Conservation (phyloP, 2,329 filamentous ascomycete species). For the Sporothrix brasiliensis region DNA sequence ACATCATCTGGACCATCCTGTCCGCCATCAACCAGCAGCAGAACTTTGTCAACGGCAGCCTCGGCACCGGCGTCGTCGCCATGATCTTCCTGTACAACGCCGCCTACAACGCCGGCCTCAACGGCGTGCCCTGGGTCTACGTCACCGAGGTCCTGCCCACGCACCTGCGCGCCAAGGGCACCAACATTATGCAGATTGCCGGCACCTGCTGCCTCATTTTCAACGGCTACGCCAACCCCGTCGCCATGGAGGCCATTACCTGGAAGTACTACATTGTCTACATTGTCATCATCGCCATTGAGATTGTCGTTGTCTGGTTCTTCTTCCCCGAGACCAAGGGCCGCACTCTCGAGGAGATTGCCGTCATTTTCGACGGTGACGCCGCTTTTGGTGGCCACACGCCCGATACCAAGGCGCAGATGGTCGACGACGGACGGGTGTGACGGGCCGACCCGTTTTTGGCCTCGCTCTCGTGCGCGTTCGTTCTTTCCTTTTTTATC, state of each 20-base stretch:
- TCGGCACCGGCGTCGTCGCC: constrained; percentile 38
- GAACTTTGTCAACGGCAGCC: constrained; percentile 12
- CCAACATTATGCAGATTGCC: constrained; percentile 39
- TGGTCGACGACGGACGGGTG: constrained; percentile 4
- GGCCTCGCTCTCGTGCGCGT: too few relatives aligned
- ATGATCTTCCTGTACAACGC: constrained; percentile 47
- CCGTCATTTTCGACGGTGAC: constrained; percentile 40
- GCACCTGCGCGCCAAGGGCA: constrained; percentile 44
- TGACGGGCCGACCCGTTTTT: neutral
- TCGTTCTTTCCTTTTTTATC: neutral
- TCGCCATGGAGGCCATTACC: constrained; percentile 27
- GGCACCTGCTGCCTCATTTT: constrained; percentile 41
- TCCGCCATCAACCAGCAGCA: constrained; percentile 57
- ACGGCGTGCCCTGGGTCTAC: constrained; percentile 49
- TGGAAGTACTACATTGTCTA: constrained; percentile 47
- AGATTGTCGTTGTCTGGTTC: constrained; percentile 43
- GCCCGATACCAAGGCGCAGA: constrained; percentile 17
- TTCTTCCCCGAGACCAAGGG: constrained; percentile 39
- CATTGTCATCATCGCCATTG: constrained; percentile 54
- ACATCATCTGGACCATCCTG: constrained; percentile 25
- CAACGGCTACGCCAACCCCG: constrained; percentile 48
- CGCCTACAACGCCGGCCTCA: constrained; percentile 43
- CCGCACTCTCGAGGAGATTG: constrained; percentile 34
- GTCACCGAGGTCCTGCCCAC: constrained; percentile 51
- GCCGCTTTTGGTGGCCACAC: constrained; percentile 35